A percentile compares a stretch with the other conserved stretches of the same genome.
These are phyloP conservation scores for Ganoderma lingzhi DNA, from an alignment of 1,284 basidiomycete genomes.

Conservation along the genomic window DNA sequence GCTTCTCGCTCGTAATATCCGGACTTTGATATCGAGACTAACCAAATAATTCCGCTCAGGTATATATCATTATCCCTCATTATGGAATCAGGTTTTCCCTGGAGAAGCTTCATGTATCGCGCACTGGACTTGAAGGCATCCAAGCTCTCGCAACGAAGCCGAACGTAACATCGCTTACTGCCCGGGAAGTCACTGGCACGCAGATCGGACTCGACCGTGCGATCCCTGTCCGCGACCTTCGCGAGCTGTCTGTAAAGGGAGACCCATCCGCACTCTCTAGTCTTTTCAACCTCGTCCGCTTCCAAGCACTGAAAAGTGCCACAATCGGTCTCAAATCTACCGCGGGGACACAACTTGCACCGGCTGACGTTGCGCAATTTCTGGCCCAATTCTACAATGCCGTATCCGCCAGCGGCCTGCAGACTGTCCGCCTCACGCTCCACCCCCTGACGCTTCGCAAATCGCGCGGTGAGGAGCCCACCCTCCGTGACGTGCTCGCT, in stretches of 20 bases:
- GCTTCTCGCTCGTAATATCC: too few species aligned
- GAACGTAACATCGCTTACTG: background rate
- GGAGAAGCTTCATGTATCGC: background rate
- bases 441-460: background rate
- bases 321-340: background rate
- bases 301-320: background rate
- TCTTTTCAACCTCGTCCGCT: background rate
- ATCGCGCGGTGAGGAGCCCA: background rate
- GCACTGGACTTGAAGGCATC: background rate
- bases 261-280: background rate
- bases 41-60: too few species aligned
- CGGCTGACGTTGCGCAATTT: background rate
- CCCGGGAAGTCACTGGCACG: background rate
- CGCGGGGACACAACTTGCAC: background rate
- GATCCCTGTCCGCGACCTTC: background rate
- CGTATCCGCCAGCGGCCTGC: background rate
- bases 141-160: background rate
- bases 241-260: background rate
- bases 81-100: background rate
- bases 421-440: background rate
- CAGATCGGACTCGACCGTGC: background rate
- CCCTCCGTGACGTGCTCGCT: background rate
- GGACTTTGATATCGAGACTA: too few species aligned
- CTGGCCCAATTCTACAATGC: background rate
- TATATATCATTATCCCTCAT: too few species aligned